Base-by-base conservation (phyloP, 2,329 filamentous ascomycete genomes). In the Chaetomiaceae sp. region DNA sequence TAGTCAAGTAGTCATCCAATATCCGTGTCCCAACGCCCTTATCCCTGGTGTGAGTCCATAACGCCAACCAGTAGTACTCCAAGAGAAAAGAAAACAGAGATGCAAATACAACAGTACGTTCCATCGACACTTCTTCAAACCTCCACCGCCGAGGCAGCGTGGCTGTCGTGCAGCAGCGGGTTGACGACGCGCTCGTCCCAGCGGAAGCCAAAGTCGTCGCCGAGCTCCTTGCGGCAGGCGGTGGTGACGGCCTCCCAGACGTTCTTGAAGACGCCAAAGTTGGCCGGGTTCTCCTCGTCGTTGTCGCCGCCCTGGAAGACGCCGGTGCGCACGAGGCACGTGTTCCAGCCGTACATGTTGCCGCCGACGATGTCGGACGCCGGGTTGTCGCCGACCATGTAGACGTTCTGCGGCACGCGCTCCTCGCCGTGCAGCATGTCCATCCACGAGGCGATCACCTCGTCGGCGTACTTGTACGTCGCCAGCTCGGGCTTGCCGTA, bases 321-420 rank as follows among this genome's bases (percentile, higher is more conserved):
- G 68, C 85, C 85, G 0, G 84, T 88, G 60, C 84, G 79, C 47
- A 88, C 84, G 45, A 88, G 68, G 61, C 84, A 88, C 3, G 84
- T 88, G 68, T 88, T 88, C 85, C 84, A 88, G 50, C 83, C 83
- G 65, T 88, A 87, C 76, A 83, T 84, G 74, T 88, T 88, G 51
- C 84, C 84, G 52, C 84, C 84, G 53, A 84, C 74, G 59, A 87
- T 86, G 62, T 87, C 83, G 20, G 80, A 84, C 20, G 80, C 79
- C 6, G 83, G 83, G 70, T 86, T 87, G 66, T 87, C 83, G 54
- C 83, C 83, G 45, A 87, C 71, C 83, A 87, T 87, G 74, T 87
- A 87, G 63, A 86, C 73, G 67, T 86, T 84, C 63, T 78, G 64
- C 4, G 83, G 82, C 34, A 86, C 69, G 50, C 68, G 72, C 71